These are phyloP conservation scores for Arthrobotrys megalospora DNA, from an alignment of 2,329 filamentous ascomycete genomes.

Conservation along the genomic window DNA sequence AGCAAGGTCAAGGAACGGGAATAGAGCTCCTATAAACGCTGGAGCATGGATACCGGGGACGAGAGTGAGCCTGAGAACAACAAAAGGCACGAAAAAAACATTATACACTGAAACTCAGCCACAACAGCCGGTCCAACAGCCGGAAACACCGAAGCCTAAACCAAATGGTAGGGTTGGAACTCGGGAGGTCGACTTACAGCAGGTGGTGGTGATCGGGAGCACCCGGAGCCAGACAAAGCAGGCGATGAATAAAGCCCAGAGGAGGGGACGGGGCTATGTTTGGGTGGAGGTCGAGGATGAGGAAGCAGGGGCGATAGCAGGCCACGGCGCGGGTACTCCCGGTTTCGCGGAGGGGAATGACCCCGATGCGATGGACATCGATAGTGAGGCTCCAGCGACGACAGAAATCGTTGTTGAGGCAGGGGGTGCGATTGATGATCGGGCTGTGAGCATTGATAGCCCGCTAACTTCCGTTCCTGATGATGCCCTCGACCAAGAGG, in stretches of 20 bases:
- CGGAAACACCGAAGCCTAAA: constrained; percentile 46
- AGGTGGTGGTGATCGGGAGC: constrained; percentile 58
- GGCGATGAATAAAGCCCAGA: constrained; percentile 54
- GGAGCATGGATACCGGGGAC: constrained; percentile 49
- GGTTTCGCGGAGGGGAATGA: not conserved
- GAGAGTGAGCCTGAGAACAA: constrained; percentile 50
- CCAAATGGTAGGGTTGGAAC: constrained; percentile 21
- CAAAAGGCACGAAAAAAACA: constrained; percentile 46
- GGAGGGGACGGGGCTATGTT: constrained; percentile 56
- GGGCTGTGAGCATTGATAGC: constrained; percentile 52
- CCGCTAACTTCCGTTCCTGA: constrained; percentile 57
- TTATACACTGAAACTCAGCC: constrained; percentile 33
- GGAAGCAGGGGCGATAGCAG: not conserved
- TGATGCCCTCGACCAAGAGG: constrained; percentile 42
- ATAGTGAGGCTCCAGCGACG: constrained; percentile 42
- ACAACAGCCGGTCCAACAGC: not conserved
- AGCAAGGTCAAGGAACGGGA: constrained; percentile 21
- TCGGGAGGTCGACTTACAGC: constrained; percentile 45
- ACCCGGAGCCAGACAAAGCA: constrained; percentile 59
- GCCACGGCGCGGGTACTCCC: not conserved
- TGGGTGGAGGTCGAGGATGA: constrained; percentile 59
- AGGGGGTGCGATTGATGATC: constrained; percentile 21
- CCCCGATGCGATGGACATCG: constrained; percentile 57
- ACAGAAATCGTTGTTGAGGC: constrained; percentile 1
- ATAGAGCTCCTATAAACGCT: constrained; percentile 13